Conservation (phyloP, 257 asterid species). For the Gardenia jasminoides region DNA sequence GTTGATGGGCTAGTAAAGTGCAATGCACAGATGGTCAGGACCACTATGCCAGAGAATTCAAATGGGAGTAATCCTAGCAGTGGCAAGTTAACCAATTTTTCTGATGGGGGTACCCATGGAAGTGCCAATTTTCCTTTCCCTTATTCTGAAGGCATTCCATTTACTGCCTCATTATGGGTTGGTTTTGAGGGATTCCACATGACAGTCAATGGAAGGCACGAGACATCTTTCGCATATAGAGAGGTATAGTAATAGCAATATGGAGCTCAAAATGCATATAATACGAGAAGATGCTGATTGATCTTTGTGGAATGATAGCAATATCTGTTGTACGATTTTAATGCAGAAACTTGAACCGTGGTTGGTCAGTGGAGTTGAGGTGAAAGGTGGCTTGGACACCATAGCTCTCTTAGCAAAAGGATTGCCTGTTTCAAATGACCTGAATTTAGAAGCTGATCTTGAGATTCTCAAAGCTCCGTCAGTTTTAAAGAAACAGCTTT, state of each 20-base stretch:
- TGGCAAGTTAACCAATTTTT: slow-evolving; percentile 41
- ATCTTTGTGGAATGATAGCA: neutral
- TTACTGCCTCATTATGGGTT: slow-evolving; percentile 90
- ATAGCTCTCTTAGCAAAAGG: slow-evolving; percentile 81
- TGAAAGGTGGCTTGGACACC: slow-evolving; percentile 64
- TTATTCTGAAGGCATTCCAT: slow-evolving; percentile 78
- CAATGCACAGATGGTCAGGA: slow-evolving; percentile 47
- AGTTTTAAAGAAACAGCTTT: slow-evolving; percentile 47
- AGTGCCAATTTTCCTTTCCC: slow-evolving; percentile 60
- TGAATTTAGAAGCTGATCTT: slow-evolving; percentile 54
- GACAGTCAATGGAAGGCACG: slow-evolving; percentile 96
- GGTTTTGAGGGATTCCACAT: slow-evolving; percentile 90
- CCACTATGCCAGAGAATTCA: slow-evolving; percentile 30
- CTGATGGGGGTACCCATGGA: slow-evolving; percentile 47
- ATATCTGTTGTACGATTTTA: slow-evolving; percentile 5
- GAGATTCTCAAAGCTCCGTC: slow-evolving; percentile 62
- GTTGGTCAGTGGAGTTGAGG: slow-evolving; percentile 66
- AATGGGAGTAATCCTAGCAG: slow-evolving; percentile 41
- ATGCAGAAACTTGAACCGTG: slow-evolving; percentile 93
- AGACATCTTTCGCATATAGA: slow-evolving; percentile 77
- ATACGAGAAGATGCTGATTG: neutral
- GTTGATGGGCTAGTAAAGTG: slow-evolving; percentile 91
- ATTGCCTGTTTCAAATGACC: slow-evolving; percentile 68
- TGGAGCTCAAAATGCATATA: neutral
- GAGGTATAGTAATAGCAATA: slow-evolving; percentile 42